Conservation (phyloP, 2,329 filamentous ascomycete genomes). For the Elsinoe australis region DNA sequence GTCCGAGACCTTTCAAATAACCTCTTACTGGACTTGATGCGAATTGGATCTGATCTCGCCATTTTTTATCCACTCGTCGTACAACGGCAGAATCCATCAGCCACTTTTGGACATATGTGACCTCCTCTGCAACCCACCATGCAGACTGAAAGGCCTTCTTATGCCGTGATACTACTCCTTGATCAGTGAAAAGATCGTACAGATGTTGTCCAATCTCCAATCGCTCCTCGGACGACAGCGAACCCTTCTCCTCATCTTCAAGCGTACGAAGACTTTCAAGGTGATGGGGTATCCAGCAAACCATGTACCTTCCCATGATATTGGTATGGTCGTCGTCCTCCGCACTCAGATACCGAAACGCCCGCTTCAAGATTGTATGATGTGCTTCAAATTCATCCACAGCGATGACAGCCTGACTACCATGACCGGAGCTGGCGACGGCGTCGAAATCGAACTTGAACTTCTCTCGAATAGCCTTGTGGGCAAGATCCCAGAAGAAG, state of each 20-base stretch:
- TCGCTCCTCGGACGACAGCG: background rate
- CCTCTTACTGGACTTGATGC: background rate
- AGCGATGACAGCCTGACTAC: background rate
- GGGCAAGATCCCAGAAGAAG: background rate
- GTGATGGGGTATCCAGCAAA: background rate
- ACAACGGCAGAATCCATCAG: background rate
- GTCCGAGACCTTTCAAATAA: background rate
- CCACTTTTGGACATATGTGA: background rate
- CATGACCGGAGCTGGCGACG: background rate
- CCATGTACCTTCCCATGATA: background rate
- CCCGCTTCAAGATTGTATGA: background rate
- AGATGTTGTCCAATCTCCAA: background rate
- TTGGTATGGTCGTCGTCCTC: background rate
- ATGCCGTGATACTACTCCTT: background rate
- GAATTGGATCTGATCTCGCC: background rate
- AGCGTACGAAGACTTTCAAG: background rate
- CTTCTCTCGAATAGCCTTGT: background rate
- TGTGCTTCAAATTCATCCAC: background rate
- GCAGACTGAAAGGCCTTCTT: background rate
- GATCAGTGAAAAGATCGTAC: background rate
- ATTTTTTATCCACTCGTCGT: background rate
- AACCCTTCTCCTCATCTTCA: background rate
- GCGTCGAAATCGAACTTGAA: background rate
- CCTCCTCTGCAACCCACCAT: background rate
- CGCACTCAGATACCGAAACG: background rate